A percentile compares a stretch with the other conserved stretches of the same genome.
These are phyloP conservation scores for Camellia sinensis DNA, from an alignment of 148 eudicot genomes.

Conservation along the genomic window DNA sequence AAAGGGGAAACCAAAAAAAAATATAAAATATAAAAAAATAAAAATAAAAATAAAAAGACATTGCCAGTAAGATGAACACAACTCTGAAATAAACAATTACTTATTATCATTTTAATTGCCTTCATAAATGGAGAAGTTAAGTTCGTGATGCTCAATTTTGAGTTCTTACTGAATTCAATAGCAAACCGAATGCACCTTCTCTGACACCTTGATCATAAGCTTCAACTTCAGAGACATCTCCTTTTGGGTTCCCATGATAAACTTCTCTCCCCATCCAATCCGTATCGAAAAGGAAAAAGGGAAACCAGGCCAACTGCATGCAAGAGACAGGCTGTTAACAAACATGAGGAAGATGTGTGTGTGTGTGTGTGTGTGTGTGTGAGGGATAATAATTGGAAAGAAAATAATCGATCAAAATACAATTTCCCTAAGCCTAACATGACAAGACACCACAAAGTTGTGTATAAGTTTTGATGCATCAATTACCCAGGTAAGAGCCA, in stretches of 20 bases:
- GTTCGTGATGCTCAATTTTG: constrained; percentile 25
- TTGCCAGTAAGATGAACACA: background rate
- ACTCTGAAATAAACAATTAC: background rate
- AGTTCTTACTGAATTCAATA: constrained; percentile 95
- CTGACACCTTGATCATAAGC: constrained; percentile 92
- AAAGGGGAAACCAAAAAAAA: no score
- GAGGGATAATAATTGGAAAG: background rate
- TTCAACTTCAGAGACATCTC: constrained; percentile 46
- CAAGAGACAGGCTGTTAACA: constrained; percentile 21
- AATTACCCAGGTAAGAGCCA: constrained; percentile 92
- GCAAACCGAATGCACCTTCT: constrained; percentile 99
- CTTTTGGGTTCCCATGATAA: constrained; percentile 80
- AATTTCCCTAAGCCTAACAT: background rate
- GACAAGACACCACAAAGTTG: background rate
- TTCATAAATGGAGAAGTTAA: background rate
- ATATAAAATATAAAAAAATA: background rate
- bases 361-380: no score
- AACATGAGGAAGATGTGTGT: background rate
- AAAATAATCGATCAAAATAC: background rate
- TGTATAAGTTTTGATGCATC: background rate
- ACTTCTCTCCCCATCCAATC: constrained; percentile 99
- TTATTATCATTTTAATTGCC: background rate
- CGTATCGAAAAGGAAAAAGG: constrained; percentile 92
- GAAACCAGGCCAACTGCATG: constrained; percentile 93
- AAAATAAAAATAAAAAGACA: background rate